Evolutionary conservation across 331 rosid species (phyloP).

Genomic region (Malus hybrid): DNA sequence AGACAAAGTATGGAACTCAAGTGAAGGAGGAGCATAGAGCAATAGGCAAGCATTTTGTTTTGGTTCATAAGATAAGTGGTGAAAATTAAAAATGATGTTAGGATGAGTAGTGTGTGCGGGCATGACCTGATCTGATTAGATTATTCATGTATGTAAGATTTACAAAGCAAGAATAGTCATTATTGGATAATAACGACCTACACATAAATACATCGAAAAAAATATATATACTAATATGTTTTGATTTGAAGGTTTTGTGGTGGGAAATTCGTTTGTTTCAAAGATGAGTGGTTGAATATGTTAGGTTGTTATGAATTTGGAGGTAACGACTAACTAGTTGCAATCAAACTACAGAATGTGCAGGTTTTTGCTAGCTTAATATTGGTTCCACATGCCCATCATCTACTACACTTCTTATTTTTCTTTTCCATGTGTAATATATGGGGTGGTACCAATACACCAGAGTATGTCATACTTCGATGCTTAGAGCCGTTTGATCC

Average conservation of each 20-base stretch:
- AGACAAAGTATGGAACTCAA: neutral
- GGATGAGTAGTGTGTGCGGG: no score
- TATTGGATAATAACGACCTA: no score
- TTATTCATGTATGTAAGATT: no score
- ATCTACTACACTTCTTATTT: no score
- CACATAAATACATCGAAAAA: no score
- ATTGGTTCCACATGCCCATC: neutral
- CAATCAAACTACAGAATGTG: neutral
- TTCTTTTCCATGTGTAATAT: no score
- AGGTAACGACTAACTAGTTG: neutral
- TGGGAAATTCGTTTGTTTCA: neutral
- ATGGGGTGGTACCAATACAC: no score
- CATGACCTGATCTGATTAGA: no score
- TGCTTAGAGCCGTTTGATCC: no score
- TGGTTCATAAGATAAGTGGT: neutral
- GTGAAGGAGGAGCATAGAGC: neutral
- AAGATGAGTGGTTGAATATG: conserved; percentile 6
- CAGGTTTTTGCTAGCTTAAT: neutral
- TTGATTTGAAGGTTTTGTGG: neutral
- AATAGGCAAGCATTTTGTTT: neutral
- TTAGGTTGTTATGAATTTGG: neutral
- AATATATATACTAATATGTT: no score
- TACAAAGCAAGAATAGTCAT: no score
- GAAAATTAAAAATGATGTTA: neutral
- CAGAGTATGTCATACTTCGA: no score